These are phyloP conservation scores for Tuber aestivum DNA, from an alignment of 495 filamentous ascomycete species.

Conservation along the genomic window DNA sequence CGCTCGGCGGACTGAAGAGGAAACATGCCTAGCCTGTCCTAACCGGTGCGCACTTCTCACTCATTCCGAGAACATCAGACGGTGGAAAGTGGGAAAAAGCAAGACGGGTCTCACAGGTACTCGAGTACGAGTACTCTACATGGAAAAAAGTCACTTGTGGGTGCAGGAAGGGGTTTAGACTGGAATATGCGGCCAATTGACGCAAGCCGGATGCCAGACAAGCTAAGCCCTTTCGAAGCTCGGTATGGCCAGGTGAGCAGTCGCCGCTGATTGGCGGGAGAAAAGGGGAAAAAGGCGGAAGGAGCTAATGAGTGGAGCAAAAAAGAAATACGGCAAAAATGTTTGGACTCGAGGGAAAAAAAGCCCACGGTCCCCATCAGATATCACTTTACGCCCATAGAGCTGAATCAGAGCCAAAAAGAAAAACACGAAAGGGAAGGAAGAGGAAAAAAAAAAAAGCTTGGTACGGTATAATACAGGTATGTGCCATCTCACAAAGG, in stretches of 20 bases:
- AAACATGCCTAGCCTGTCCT: neutral
- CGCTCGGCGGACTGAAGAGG: neutral
- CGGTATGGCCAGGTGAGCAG: neutral
- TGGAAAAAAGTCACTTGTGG: neutral
- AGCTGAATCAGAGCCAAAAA: neutral
- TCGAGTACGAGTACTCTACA: too few species aligned
- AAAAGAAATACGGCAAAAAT: neutral
- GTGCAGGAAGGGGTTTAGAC: neutral
- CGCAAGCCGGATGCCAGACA: conserved; percentile 1
- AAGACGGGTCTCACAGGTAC: neutral
- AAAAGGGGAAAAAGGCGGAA: neutral
- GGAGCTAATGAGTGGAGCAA: neutral
- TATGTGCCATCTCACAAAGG: neutral
- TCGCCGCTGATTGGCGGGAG: neutral
- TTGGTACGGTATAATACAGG: neutral
- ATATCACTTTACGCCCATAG: neutral
- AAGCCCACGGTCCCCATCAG: neutral
- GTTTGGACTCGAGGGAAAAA: neutral
- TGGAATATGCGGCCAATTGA: neutral
- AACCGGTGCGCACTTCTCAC: neutral
- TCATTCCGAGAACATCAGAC: neutral
- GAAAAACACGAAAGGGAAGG: neutral
- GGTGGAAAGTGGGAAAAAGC: neutral
- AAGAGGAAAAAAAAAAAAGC: neutral
- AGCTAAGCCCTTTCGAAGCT: neutral